Evolutionary conservation across 352 stramenopile species (phyloP).

Genomic region (Phytopythium boreale): DNA sequence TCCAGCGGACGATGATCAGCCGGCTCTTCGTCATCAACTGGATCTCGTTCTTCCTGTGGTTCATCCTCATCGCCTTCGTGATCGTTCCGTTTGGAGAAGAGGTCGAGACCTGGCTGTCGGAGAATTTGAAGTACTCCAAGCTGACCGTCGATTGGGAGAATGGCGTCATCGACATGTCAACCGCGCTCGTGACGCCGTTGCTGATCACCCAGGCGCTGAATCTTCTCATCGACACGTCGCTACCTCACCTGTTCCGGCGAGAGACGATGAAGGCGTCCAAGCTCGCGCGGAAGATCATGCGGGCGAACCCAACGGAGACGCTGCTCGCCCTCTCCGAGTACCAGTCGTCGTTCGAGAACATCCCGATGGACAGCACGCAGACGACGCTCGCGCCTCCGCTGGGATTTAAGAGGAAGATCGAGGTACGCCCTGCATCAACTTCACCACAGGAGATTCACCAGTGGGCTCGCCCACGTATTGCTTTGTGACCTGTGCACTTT

Average conservation of each 20-base stretch:
- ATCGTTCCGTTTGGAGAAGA: conserved; percentile 81
- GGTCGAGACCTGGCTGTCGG: conserved; percentile 76
- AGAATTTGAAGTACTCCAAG: conserved; percentile 80
- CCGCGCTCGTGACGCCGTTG: conserved; percentile 79
- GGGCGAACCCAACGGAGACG: conserved; percentile 77
- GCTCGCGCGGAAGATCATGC: conserved; percentile 76
- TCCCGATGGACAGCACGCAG: conserved; percentile 29
- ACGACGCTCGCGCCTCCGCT: conserved; percentile 27
- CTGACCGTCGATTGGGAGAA: conserved; percentile 82
- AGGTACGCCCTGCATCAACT: conserved; percentile 35
- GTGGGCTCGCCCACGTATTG: background rate
- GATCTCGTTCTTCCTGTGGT: conserved; percentile 90
- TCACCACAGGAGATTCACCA: background rate
- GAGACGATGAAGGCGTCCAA: conserved; percentile 73
- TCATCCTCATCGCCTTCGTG: conserved; percentile 86
- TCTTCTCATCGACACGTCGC: conserved; percentile 74
- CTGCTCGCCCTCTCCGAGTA: conserved; percentile 79
- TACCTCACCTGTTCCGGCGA: conserved; percentile 62
- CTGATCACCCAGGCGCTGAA: conserved; percentile 86
- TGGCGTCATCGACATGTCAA: conserved; percentile 86
- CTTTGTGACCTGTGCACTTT: background rate
- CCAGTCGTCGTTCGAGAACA: conserved; percentile 76
- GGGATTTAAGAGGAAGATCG: conserved; percentile 78
- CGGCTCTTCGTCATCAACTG: conserved; percentile 87
- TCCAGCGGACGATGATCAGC: conserved; percentile 84